Base-by-base conservation (phyloP, 2,329 filamentous ascomycete genomes). In the Botryotinia narcissicola region DNA sequence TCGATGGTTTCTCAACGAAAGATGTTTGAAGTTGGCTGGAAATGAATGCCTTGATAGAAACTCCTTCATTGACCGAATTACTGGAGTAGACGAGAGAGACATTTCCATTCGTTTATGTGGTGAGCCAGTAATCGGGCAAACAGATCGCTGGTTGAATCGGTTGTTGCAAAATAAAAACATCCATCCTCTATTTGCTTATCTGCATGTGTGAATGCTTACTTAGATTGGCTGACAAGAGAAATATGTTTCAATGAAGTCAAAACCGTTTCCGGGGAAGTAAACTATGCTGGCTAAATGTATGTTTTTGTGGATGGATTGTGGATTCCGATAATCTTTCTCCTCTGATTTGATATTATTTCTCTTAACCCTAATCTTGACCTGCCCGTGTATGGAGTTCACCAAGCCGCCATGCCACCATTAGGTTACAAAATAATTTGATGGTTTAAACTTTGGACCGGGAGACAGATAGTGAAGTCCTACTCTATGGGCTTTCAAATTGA, bases 11-110 rank as follows among this genome's bases (percentile, higher is more conserved):
- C 51, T 29, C 14, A 54, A 54, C 40, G 32, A 54, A 54, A 12
- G 51, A 37, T 12, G 18, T 18, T 67, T 29, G 9, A 54, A 29
- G 8, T 57, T 57, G 16, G 48, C 25, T 54, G 51, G n/a, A 54
- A 32, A 46, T 46, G 18, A 18, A 51, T 48, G 10, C 14, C 14
- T 51, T 37, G 32, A 67, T 51, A 14, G 25, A 29, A 51, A 51
- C 63, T 20, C 64, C 64, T 68, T 57, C 48, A 32, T 68, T 32
- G 35, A 54, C 29, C 8, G 29, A 42, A 32, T 32, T 32, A n/a
- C n/a, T n/a, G n/a, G n/a, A 54, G 54, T 68, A 68, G 64, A 54
- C 64, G 64, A 68, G 64, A 40, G 64, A 68, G 64, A 40, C 51
- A 40, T 35, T 37, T 37, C 44, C 37, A 67, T 67, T 51, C 48